These are phyloP conservation scores for Phytophthora boehmeriae DNA, from an alignment of 352 stramenopile genomes.

Conservation along the genomic window DNA sequence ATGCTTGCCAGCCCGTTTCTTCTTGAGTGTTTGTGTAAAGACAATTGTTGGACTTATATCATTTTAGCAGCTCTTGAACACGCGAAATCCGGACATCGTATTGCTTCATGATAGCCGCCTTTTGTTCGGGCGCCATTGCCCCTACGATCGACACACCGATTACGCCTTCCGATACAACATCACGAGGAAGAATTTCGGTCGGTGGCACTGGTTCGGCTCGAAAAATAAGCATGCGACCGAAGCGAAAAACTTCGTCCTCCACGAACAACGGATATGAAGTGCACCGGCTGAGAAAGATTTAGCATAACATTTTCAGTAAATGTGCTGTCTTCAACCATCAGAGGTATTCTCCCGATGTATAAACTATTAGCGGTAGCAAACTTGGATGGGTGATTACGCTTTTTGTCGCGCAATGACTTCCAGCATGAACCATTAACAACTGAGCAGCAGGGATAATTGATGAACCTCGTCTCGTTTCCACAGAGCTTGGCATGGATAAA, in stretches of 20 bases:
- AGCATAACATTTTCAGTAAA: not conserved
- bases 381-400: not conserved
- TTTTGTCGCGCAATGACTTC: not conserved
- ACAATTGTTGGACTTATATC: conserved; percentile 1
- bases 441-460: conserved; percentile 2
- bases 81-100: conserved; percentile 1
- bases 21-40: not conserved
- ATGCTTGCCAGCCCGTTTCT: not conserved
- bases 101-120: not conserved
- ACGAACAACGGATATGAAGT: not conserved
- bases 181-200: not conserved
- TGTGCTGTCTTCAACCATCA: not conserved
- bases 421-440: not conserved
- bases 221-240: conserved; percentile 2
- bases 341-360: not conserved
- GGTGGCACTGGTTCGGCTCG: not conserved
- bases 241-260: not conserved
- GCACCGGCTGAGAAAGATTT: not conserved
- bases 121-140: not conserved
- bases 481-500: conserved; percentile 1
- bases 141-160: conserved; percentile 7
- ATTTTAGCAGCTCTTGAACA: not conserved
- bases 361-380: conserved; percentile 2
- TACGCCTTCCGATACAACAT: not conserved
- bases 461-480: conserved; percentile 5